Evolutionary conservation across 2,329 filamentous ascomycete genomes (phyloP), one percentile per base, ranked within the genome.

Genomic region (Epichloe scottii): DNA sequence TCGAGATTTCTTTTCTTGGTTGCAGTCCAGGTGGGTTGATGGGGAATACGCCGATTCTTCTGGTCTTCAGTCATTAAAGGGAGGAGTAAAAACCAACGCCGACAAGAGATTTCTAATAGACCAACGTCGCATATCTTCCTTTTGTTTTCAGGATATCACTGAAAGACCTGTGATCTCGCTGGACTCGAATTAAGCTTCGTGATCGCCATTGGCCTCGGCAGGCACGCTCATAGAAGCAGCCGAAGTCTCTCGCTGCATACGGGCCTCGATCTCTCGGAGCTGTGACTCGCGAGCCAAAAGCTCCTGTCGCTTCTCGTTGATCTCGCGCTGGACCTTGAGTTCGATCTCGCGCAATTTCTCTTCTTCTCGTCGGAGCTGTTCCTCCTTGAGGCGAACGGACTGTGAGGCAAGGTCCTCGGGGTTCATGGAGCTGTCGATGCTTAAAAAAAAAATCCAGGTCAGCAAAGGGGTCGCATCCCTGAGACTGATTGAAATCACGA

Each of bases 291-390:
- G 89, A 58, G 93, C 93, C 71, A 98, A 70, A 56, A 98, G 80
- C 73, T 98, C 93, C 75, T 98, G 93, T 75, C 93, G 85, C 82
- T 98, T 98, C 81, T 97, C 93, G 74, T 96, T 95, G 77, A 98
- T 98, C 74, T 98, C 93, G 67, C 93, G 88, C 76, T 98, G 93
- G 57, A 98, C 93, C 84, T 98, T 98, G 76, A 96, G 78, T 70
- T 98, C 93, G 68, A 98, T 97, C 76, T 98, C 93, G 71, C 93
- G 88, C 57, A 98, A 85, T 79, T 98, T 98, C 85, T 98, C 93
- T 76, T 98, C 93, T 73, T 98, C 93, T 65, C 93, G 89, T 67
- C 93, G 89, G 61, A 98, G 87, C 72, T 98, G 93, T 74, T 98
- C 93, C 71, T 98, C 93, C 89, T 98, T 98, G 70, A 98, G 85